Evolutionary conservation across 2,329 filamentous ascomycete genomes (phyloP).

Genomic region (Fusarium aywerte): DNA sequence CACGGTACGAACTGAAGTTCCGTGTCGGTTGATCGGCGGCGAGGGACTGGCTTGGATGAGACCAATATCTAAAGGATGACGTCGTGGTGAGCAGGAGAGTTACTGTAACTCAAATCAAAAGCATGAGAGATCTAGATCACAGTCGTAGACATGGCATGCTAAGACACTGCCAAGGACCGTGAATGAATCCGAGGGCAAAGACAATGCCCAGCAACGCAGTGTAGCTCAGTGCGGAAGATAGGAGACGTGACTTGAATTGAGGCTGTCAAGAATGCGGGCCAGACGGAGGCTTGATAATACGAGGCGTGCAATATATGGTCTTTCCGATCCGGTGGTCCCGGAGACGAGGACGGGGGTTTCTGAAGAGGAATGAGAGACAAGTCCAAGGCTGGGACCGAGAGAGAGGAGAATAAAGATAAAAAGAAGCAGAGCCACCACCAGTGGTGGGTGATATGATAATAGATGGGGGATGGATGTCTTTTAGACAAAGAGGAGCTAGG

Average conservation of each 20-base stretch:
- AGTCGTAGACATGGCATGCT: constrained; percentile 38
- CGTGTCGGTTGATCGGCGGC: constrained; percentile 26
- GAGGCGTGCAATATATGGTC: constrained; percentile 9
- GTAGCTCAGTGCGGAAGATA: constrained; percentile 6
- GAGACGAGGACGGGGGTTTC: constrained; percentile 13
- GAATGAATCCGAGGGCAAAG: constrained; percentile 18
- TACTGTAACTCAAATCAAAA: constrained; percentile 18
- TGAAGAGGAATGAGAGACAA: constrained; percentile 37
- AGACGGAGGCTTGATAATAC: constrained; percentile 27
- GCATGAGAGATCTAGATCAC: constrained; percentile 42
- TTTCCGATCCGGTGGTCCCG: constrained; percentile 34
- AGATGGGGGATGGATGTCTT: constrained; percentile 5
- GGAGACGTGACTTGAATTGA: not conserved
- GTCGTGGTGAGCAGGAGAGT: constrained; percentile 35
- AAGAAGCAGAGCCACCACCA: constrained; percentile 18
- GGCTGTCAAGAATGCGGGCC: constrained; percentile 2
- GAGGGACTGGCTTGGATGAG: constrained; percentile 33
- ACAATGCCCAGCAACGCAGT: constrained; percentile 28
- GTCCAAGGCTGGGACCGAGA: constrained; percentile 4
- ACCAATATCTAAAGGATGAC: constrained; percentile 33
- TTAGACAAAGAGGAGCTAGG: constrained; percentile 15
- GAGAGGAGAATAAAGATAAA: constrained; percentile 8
- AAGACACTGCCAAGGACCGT: constrained; percentile 31
- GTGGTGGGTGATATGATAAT: constrained; percentile 34
- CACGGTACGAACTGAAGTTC: constrained; percentile 29